phyloP scores from a whole-genome alignment of 2,329 filamentous ascomycete genomes.

The Saccharata proteae region DNA sequence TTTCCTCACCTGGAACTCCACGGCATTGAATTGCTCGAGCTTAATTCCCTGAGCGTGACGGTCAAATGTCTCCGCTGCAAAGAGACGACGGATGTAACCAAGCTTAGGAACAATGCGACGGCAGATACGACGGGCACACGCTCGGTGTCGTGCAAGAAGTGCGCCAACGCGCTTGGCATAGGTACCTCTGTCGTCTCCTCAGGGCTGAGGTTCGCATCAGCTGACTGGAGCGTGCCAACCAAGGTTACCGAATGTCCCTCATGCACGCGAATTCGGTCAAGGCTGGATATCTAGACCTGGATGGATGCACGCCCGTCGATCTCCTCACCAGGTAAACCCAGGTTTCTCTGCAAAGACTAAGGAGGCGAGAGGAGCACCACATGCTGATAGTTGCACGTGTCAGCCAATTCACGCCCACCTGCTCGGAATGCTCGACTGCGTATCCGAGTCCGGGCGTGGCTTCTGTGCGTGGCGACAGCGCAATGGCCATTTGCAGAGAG shows the following conservation, averaged over 20 bases:
- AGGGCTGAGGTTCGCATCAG: not conserved
- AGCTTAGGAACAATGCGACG: conserved; percentile 44
- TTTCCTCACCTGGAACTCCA: conserved; percentile 69
- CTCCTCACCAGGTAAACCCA: conserved; percentile 63
- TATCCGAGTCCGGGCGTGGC: conserved; percentile 52
- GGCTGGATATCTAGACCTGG: conserved; percentile 66
- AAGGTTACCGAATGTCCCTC: conserved; percentile 46
- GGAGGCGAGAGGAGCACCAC: not conserved
- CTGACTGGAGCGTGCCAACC: conserved; percentile 4
- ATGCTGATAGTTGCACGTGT: not conserved
- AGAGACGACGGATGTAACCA: conserved; percentile 56
- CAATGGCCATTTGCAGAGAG: conserved; percentile 63
- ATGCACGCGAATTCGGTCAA: conserved; percentile 63
- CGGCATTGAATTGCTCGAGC: conserved; percentile 62
- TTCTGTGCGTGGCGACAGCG: conserved; percentile 61
- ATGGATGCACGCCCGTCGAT: conserved; percentile 62
- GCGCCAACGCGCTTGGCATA: conserved; percentile 37
- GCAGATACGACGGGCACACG: conserved; percentile 28
- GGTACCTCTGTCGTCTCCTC: conserved; percentile 20
- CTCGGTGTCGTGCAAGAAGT: conserved; percentile 43
- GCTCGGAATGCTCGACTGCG: conserved; percentile 59
- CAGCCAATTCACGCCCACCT: conserved; percentile 69
- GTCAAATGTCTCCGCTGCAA: conserved; percentile 74
- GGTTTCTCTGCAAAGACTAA: not conserved
- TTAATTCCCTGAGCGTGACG: conserved; percentile 53